Conservation (phyloP, 1,284 basidiomycete genomes). For the Cutaneotrichosporon sp. region DNA sequence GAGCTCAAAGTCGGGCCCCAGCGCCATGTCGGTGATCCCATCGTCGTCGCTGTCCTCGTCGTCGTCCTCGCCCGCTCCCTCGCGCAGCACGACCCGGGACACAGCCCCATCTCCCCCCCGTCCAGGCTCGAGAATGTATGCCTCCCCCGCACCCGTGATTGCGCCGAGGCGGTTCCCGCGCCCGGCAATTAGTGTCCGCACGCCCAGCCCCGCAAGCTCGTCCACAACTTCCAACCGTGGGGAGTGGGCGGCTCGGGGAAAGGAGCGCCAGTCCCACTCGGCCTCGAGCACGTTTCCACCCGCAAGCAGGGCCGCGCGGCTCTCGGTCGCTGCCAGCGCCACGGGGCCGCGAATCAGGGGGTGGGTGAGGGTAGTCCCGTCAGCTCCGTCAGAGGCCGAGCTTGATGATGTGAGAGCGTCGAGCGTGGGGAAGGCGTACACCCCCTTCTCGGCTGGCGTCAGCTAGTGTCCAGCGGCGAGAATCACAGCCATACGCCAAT, state of each 20-base stretch:
- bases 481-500: neutral
- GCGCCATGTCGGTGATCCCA: neutral
- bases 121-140: neutral
- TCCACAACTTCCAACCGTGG: neutral
- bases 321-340: neutral
- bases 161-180: neutral
- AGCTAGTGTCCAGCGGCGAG: neutral
- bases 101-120: neutral
- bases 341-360: neutral
- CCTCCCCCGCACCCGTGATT: constrained; percentile 1
- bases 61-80: neutral
- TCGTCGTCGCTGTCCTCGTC: neutral
- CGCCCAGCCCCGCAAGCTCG: neutral
- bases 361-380: neutral
- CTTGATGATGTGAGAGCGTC: neutral
- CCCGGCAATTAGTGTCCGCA: neutral
- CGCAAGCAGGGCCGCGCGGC: neutral
- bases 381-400: too few relatives aligned
- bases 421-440: neutral
- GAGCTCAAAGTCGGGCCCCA: neutral
- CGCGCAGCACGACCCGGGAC: neutral
- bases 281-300: neutral
- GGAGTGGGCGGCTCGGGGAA: too few relatives aligned
- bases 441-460: neutral
- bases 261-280: neutral